Percentiles rank a stretch among this genome's conserved stretches.
These are phyloP conservation scores for Datura wrightii DNA, from an alignment of 257 asterid genomes.

Conservation along the genomic window DNA sequence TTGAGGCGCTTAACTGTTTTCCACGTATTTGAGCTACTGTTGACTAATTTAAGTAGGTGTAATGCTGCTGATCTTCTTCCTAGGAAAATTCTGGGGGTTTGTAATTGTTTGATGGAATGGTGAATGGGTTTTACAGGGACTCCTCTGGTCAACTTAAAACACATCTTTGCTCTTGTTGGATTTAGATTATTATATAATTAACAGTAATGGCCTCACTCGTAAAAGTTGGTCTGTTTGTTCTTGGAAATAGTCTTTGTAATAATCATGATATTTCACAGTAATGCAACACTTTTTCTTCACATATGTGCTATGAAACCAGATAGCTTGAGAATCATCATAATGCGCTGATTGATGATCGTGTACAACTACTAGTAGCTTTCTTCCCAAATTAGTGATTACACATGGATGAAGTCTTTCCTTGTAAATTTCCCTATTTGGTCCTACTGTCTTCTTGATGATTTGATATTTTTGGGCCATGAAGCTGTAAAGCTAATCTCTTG, in stretches of 20 bases:
- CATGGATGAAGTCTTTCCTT: slow-evolving; percentile 8
- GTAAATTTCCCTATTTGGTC: neutral
- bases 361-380: neutral
- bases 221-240: neutral
- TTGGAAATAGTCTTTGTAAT: neutral
- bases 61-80: neutral
- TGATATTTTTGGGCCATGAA: neutral
- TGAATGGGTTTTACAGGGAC: neutral
- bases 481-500: slow-evolving; percentile 7
- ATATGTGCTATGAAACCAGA: neutral
- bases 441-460: too few species aligned
- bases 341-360: neutral
- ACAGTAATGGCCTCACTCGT: neutral
- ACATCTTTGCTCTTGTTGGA: neutral
- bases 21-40: neutral
- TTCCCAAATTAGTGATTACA: neutral
- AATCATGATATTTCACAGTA: neutral
- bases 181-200: neutral
- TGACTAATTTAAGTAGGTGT: neutral
- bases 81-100: slow-evolving; percentile 6
- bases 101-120: neutral
- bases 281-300: neutral
- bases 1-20: neutral
- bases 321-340: neutral
- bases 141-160: neutral